Percentiles rank a stretch among this genome's conserved stretches.
Evolutionary conservation across 805 yeast genomes (phyloP).

Genomic region (Blastobotrys attinorum): DNA sequence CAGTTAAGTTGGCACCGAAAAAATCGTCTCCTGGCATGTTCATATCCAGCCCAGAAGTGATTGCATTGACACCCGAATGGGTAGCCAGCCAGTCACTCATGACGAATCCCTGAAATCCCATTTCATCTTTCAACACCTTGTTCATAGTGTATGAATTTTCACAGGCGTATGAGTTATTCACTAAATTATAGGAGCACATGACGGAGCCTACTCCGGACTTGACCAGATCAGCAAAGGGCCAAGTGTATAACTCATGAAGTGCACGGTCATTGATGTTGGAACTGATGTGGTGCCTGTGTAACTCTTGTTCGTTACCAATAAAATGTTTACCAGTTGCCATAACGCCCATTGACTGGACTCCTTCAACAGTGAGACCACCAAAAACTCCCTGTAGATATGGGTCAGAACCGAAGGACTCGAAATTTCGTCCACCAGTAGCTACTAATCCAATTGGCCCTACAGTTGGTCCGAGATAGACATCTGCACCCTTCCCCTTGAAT

Average conservation of each 20-base stretch:
- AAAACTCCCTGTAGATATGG: conserved; percentile 51
- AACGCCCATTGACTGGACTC: conserved; percentile 50
- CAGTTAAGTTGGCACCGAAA: conserved; percentile 51
- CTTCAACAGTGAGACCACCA: conserved; percentile 44
- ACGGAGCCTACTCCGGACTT: conserved; percentile 51
- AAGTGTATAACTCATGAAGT: conserved; percentile 50
- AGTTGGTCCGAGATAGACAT: conserved; percentile 46
- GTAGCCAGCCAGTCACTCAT: conserved; percentile 56
- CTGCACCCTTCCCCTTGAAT: conserved; percentile 44
- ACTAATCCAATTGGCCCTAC: conserved; percentile 52
- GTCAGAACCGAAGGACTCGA: conserved; percentile 56
- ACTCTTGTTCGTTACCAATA: conserved; percentile 51
- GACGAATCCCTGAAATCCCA: conserved; percentile 58
- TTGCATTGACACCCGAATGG: conserved; percentile 46
- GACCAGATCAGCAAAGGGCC: conserved; percentile 61
- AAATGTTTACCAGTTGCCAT: conserved; percentile 47
- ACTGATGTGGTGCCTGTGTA: conserved; percentile 41
- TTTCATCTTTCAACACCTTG: conserved; percentile 47
- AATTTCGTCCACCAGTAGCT: conserved; percentile 54
- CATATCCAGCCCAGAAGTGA: conserved; percentile 54
- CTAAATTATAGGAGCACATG: conserved; percentile 50
- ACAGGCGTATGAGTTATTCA: conserved; percentile 50
- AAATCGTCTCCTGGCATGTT: conserved; percentile 59
- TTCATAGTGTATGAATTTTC: conserved; percentile 49
- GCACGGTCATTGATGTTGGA: conserved; percentile 51